Conservation (phyloP, 495 filamentous ascomycete species). For the Margaritispora aquatica region DNA sequence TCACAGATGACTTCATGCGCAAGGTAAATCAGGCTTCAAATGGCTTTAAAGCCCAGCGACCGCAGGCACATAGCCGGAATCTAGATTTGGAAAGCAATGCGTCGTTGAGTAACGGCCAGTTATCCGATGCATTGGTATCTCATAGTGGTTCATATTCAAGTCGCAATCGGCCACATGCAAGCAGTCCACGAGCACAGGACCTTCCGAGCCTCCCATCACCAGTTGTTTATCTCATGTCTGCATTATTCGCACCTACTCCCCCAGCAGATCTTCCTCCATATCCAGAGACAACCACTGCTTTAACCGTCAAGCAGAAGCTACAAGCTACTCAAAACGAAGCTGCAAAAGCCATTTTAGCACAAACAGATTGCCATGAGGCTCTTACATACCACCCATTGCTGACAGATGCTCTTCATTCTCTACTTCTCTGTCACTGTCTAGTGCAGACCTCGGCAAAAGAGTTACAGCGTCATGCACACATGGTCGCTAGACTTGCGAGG, state of each 20-base stretch:
- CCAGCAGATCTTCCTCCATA: slow-evolving; percentile 51
- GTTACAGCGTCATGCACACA: slow-evolving; percentile 68
- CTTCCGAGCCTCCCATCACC: slow-evolving; percentile 25
- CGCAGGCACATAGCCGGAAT: slow-evolving; percentile 15
- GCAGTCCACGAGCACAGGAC: slow-evolving; percentile 7
- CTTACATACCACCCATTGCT: slow-evolving; percentile 76
- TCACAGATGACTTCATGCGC: slow-evolving; percentile 60
- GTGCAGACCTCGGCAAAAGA: slow-evolving; percentile 69
- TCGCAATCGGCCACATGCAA: slow-evolving; percentile 12
- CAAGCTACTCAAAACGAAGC: slow-evolving; percentile 24
- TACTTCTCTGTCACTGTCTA: slow-evolving; percentile 66
- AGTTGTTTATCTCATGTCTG: slow-evolving; percentile 40
- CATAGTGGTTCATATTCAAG: slow-evolving; percentile 5
- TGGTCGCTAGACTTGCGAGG: slow-evolving; percentile 66
- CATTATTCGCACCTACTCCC: slow-evolving; percentile 49
- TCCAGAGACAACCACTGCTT: slow-evolving; percentile 34
- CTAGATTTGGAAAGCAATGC: slow-evolving; percentile 26
- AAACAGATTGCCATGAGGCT: slow-evolving; percentile 45
- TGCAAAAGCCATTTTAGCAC: slow-evolving; percentile 24
- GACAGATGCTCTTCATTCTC: slow-evolving; percentile 65
- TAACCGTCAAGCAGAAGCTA: slow-evolving; percentile 20
- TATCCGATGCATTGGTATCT: slow-evolving; percentile 27
- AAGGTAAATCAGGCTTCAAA: slow-evolving; percentile 53
- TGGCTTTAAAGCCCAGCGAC: slow-evolving; percentile 29
- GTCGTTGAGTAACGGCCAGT: slow-evolving; percentile 27